A percentile compares a stretch with the other conserved stretches of the same genome.
Evolutionary conservation across 306 rosid species (phyloP).

Genomic region (Rosa chinensis): DNA sequence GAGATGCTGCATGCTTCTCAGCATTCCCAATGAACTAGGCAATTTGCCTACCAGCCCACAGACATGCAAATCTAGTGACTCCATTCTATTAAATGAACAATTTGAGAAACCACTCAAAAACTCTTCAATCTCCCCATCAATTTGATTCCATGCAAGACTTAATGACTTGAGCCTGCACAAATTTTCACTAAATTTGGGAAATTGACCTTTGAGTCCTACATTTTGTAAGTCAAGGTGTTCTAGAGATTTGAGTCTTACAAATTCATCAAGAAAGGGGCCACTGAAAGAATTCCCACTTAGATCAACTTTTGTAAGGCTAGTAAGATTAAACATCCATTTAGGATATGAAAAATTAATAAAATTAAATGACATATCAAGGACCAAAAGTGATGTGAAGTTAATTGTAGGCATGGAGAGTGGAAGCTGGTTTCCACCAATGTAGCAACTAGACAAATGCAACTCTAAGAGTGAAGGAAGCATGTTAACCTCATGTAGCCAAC

Average conservation of each 20-base stretch:
- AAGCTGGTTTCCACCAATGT: background rate
- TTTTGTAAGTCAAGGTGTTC: background rate
- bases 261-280: background rate
- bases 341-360: background rate
- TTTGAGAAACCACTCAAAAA: no score
- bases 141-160: background rate
- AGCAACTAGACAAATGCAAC: background rate
- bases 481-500: conserved; percentile 11
- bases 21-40: conserved; percentile 18
- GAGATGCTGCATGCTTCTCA: conserved; percentile 8
- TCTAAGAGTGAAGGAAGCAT: conserved; percentile 27
- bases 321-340: background rate
- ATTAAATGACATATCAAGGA: fast-evolving
- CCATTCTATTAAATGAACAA: no score
- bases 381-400: background rate
- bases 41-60: background rate
- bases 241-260: background rate
- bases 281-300: fast-evolving
- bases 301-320: background rate
- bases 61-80: no score
- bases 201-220: background rate
- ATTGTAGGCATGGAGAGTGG: background rate
- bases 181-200: background rate
- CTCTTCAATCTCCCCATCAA: background rate
- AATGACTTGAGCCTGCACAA: conserved; percentile 10